phyloP scores from a whole-genome alignment of 768 basidiomycete species.

The Pleurotus tuber-regium region DNA sequence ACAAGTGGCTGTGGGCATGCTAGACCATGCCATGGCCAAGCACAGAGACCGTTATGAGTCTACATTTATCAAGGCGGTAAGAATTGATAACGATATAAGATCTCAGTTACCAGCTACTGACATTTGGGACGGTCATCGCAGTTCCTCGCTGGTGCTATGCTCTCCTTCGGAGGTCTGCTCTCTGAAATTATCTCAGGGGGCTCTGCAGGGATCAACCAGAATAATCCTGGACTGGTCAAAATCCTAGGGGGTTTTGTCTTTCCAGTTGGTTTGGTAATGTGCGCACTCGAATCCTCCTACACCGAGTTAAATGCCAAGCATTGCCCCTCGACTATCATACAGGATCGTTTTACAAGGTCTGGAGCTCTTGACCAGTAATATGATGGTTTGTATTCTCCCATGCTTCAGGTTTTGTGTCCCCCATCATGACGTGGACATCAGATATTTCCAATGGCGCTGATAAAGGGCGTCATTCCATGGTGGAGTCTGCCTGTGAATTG shows the following conservation, averaged over 20 bases:
- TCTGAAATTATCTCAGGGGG: constrained; percentile 62
- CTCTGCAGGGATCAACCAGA: constrained; percentile 42
- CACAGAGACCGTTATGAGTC: constrained; percentile 60
- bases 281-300: constrained; percentile 13
- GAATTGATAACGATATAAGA: constrained; percentile 21
- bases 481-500: constrained; percentile 71
- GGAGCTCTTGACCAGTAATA: constrained; percentile 73
- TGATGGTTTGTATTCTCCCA: constrained; percentile 50
- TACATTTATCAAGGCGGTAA: constrained; percentile 67
- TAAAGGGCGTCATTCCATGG: constrained; percentile 62
- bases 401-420: background rate
- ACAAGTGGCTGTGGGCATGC: constrained; percentile 54
- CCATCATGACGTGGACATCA: constrained; percentile 27
- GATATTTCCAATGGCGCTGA: constrained; percentile 68
- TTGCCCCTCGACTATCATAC: background rate
- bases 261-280: constrained; percentile 79
- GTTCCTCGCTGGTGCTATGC: constrained; percentile 68
- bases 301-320: background rate
- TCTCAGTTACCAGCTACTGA: background rate
- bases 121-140: too few relatives aligned
- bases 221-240: constrained; percentile 68
- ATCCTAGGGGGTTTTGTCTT: constrained; percentile 67
- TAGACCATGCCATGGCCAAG: constrained; percentile 57
- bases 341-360: constrained; percentile 75
- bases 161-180: constrained; percentile 73